Evolutionary conservation across 1,284 basidiomycete genomes (phyloP).

Genomic region (Sphaerobolus stellatus): DNA sequence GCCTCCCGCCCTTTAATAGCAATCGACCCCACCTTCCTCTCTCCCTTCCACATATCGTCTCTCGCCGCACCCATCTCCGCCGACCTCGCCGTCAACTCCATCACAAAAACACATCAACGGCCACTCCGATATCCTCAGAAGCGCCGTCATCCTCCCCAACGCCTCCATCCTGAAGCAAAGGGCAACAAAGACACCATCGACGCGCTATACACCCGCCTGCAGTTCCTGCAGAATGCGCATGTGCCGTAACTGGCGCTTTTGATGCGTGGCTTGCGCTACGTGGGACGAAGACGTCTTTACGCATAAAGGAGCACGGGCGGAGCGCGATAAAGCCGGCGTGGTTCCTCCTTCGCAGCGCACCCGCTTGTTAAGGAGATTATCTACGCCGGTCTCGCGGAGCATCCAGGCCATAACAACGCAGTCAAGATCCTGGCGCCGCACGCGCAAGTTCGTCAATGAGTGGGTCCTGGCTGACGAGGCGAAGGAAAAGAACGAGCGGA

Average conservation of each 20-base stretch:
- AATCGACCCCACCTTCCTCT: conserved; percentile 91
- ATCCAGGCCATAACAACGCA: no score
- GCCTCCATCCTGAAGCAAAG: no score
- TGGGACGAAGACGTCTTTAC: conserved; percentile 86
- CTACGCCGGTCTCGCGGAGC: conserved; percentile 78
- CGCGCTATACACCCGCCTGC: conserved; percentile 39
- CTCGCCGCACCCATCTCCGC: conserved; percentile 70
- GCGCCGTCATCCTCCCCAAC: conserved; percentile 75
- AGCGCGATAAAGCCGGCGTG: conserved; percentile 81
- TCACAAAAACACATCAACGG: conserved; percentile 96
- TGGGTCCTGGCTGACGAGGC: no score
- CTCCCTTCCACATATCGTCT: conserved; percentile 89
- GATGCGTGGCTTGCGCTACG: conserved; percentile 92
- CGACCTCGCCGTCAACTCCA: conserved; percentile 77
- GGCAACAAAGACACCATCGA: not conserved
- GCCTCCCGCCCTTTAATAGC: conserved; percentile 64
- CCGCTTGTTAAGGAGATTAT: conserved; percentile 72
- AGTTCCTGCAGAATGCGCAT: conserved; percentile 89
- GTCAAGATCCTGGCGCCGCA: no score
- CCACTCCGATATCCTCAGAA: conserved; percentile 90
- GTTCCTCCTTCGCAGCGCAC: conserved; percentile 55
- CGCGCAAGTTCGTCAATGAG: no score
- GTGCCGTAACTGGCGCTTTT: conserved; percentile 84
- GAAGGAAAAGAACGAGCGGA: no score
- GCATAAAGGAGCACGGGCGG: conserved; percentile 84